Evolutionary conservation across 345 rosid genomes (phyloP).

Genomic region (Gynandropsis gynandra): DNA sequence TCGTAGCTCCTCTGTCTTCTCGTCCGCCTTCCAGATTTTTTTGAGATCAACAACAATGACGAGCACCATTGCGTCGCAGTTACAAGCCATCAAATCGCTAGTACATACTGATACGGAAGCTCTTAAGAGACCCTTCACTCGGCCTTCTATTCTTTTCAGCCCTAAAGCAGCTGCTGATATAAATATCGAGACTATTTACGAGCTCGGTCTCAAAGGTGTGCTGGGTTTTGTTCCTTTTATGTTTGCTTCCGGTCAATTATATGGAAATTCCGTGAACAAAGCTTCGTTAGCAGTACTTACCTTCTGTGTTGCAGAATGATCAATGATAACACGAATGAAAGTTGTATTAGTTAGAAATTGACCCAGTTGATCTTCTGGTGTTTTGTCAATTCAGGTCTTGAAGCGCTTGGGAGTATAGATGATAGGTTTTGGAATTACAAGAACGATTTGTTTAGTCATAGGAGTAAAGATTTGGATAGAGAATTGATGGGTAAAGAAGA

Average conservation of each 20-base stretch:
- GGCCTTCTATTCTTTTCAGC: constrained; percentile 33
- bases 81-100: constrained; percentile 49
- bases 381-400: constrained; percentile 52
- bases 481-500: constrained; percentile 59
- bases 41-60: not conserved
- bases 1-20: too few species aligned
- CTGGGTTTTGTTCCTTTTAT: not conserved
- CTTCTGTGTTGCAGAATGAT: too few species aligned
- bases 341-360: not conserved
- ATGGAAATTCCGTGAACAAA: not conserved
- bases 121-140: constrained; percentile 29
- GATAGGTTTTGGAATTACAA: constrained; percentile 60
- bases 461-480: constrained; percentile 73
- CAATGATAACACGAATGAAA: not conserved
- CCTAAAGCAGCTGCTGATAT: constrained; percentile 48
- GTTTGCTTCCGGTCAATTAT: not conserved
- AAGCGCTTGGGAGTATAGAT: constrained; percentile 50
- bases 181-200: constrained; percentile 54
- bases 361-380: not conserved
- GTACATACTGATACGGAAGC: constrained; percentile 46
- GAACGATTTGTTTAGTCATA: constrained; percentile 62
- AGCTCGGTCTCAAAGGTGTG: constrained; percentile 53
- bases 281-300: not conserved
- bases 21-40: too few species aligned
- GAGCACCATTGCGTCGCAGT: constrained; percentile 46